Evolutionary conservation across 75 land plant genomes (phyloP).

Genomic region (Larix kaempferi): DNA sequence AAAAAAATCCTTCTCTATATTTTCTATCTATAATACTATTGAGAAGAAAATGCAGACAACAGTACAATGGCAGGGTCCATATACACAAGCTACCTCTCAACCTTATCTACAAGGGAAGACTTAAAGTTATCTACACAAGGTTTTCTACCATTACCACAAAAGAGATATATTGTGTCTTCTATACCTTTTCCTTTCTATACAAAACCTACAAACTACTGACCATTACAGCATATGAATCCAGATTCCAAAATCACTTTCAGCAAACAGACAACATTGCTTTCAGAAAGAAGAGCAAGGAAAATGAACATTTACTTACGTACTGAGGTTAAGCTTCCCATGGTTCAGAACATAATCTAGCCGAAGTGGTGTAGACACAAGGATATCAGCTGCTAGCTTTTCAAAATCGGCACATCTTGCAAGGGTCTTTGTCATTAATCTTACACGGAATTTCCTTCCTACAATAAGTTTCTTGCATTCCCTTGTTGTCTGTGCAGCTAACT

Average conservation of each 20-base stretch:
- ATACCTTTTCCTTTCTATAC: background rate
- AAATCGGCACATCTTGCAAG: conserved; percentile 68
- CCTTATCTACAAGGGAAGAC: background rate
- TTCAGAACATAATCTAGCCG: conserved; percentile 63
- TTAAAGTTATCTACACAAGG: background rate
- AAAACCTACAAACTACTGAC: background rate
- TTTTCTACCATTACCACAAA: background rate
- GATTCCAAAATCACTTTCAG: background rate
- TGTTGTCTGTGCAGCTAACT: conserved; percentile 86
- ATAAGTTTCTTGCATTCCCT: conserved; percentile 79
- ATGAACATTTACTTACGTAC: conserved; percentile 37
- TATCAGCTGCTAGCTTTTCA: conserved; percentile 73
- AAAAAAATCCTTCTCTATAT: background rate
- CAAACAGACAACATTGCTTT: background rate
- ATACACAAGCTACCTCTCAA: background rate
- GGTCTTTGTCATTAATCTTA: conserved; percentile 74
- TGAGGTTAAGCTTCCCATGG: conserved; percentile 71
- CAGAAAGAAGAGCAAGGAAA: background rate
- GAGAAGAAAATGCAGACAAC: background rate
- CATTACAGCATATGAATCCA: background rate
- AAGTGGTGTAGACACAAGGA: conserved; percentile 90
- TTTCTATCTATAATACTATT: background rate
- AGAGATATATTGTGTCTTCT: background rate
- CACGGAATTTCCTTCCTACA: conserved; percentile 69
- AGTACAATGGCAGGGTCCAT: background rate